Base-by-base conservation (phyloP, 306 rosid genomes). In the Lagenaria siceraria region DNA sequence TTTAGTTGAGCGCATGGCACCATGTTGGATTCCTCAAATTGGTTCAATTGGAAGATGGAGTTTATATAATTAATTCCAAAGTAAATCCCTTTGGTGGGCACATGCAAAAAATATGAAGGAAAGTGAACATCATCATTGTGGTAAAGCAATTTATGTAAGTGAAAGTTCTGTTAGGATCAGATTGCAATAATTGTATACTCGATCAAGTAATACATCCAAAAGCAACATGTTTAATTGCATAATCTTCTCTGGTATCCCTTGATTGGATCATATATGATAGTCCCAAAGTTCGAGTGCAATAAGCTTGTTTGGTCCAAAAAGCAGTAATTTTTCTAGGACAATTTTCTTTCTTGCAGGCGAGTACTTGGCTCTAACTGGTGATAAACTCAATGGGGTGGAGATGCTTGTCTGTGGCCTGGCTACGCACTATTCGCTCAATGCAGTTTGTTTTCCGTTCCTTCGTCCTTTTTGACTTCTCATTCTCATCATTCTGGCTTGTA, bases 401-500 rank as follows among this genome's bases (percentile, higher is more conserved):
- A 95, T 95, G 99, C 83, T 95, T 82, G 92, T 91, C n/a, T 88
- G 96, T 82, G 87, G 88, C 87, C 98, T 92, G 78, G 99, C 98
- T 60, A 90, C 98, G 56, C 99, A 96, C 82, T 92, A 87, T 76
- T 33, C 88, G 18, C 79, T 89, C 75, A 88, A 83, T 78, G 97
- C 88, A 18, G 98, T 96, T 82, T 81, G 93, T 79, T 85, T 81
- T 62, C 75, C 46, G 17, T 79, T 42, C 46, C 36, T 69, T 77
- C 51, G 35, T 54, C 71, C 51, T 78, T 71, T 55, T 62, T 46
- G 64, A 80, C 59, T 48, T 81, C 29, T 58, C 60, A 40, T 60
- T 38, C 58, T 51, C 69, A 52, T 79, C 70, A n/a, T 70, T 18
- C 36, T 53, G 40, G 56, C 73, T 60, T 29, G 78, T 83, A 62